These are phyloP conservation scores for Arachnomyces sp. DNA, from an alignment of 2,329 filamentous ascomycete species.

Conservation along the genomic window DNA sequence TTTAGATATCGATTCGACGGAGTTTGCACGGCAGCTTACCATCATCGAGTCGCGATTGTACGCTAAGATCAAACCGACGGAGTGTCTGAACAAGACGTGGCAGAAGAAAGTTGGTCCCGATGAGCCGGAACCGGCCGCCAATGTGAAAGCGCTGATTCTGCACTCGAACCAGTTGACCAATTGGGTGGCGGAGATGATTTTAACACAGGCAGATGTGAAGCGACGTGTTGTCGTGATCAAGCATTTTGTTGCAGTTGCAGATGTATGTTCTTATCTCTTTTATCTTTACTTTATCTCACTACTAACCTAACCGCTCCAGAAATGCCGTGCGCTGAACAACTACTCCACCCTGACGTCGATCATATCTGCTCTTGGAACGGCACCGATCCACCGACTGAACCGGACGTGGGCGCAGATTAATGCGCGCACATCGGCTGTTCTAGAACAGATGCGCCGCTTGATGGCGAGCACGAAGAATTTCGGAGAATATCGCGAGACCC, in stretches of 20 bases:
- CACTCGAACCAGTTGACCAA: slow-evolving; percentile 99
- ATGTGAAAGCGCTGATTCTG: slow-evolving; percentile 91
- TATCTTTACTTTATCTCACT: not conserved
- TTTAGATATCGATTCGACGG: slow-evolving; percentile 87
- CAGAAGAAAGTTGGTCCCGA: slow-evolving; percentile 79
- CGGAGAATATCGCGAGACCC: slow-evolving; percentile 85
- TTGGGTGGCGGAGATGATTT: slow-evolving; percentile 98
- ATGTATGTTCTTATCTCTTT: slow-evolving; percentile 53
- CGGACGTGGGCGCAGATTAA: slow-evolving; percentile 93
- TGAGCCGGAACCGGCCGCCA: slow-evolving; percentile 76
- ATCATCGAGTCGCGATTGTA: slow-evolving; percentile 95
- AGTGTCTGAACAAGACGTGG: slow-evolving; percentile 98
- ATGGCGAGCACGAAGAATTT: slow-evolving; percentile 99
- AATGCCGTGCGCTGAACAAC: slow-evolving; percentile 90
- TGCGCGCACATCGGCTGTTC: slow-evolving; percentile 66
- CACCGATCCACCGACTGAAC: slow-evolving; percentile 87
- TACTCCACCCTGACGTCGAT: slow-evolving; percentile 97
- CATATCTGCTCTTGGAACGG: slow-evolving; percentile 89
- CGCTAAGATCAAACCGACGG: slow-evolving; percentile 89
- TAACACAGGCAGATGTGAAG: slow-evolving; percentile 89
- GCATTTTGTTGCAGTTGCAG: slow-evolving; percentile 92
- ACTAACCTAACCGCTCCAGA: slow-evolving; percentile 45
- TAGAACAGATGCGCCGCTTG: slow-evolving; percentile 86
- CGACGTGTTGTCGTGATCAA: slow-evolving; percentile 96
- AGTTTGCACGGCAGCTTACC: slow-evolving; percentile 95